These are phyloP conservation scores for Pelargonium myrrhifolium DNA, from an alignment of 441 rosid species.

Conservation along the genomic window DNA sequence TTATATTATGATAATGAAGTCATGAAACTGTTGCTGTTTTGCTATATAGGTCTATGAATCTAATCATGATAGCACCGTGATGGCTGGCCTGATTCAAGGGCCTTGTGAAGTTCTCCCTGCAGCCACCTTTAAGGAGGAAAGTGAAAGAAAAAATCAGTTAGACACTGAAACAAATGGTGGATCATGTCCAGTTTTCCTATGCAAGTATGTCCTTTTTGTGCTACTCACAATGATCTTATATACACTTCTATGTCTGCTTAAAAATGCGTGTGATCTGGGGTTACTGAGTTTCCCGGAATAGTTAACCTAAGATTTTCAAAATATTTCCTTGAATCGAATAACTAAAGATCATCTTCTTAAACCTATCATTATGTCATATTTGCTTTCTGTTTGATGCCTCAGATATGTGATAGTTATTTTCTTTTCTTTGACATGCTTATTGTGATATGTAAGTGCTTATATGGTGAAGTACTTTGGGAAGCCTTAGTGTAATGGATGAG, in stretches of 20 bases:
- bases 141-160: slow-evolving; percentile 32
- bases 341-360: background rate
- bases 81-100: slow-evolving; percentile 52
- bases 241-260: background rate
- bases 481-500: background rate
- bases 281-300: background rate
- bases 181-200: slow-evolving; percentile 37
- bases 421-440: background rate
- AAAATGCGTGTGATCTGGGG: background rate
- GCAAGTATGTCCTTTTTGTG: slow-evolving; percentile 45
- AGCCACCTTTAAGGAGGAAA: slow-evolving; percentile 43
- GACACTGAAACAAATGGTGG: slow-evolving; percentile 32
- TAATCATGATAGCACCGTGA: slow-evolving; percentile 40
- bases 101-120: slow-evolving; percentile 56
- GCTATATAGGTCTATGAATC: slow-evolving; percentile 63
- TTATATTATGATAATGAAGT: background rate
- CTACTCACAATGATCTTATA: background rate
- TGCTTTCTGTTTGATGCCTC: background rate
- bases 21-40: background rate
- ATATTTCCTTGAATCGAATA: background rate
- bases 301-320: background rate
- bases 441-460: background rate
- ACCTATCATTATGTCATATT: background rate
- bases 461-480: background rate
- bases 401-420: background rate